Conservation (phyloP, 1,284 basidiomycete genomes). For the Ustilago crameri region DNA sequence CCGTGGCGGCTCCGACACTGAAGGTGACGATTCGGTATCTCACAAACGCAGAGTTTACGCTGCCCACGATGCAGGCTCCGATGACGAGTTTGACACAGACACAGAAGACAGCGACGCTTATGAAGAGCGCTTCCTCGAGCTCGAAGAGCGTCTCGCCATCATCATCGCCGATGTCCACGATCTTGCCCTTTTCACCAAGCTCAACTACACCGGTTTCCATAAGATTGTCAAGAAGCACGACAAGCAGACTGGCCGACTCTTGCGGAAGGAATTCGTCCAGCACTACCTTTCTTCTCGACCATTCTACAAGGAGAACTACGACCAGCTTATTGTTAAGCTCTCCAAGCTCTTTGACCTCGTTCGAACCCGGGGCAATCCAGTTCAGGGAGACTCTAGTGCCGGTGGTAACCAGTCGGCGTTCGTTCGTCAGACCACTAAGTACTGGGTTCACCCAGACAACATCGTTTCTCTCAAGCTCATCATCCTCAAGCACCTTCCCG, state of each 20-base stretch:
- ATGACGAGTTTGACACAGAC: constrained; percentile 73
- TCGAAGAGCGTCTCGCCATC: constrained; percentile 94
- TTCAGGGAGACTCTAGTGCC: constrained; percentile 90
- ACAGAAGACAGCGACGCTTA: constrained; percentile 78
- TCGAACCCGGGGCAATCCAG: constrained; percentile 91
- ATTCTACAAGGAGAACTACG: constrained; percentile 83
- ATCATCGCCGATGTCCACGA: constrained; percentile 99
- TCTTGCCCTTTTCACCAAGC: constrained; percentile 88
- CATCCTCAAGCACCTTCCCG: constrained; percentile 83
- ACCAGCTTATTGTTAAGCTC: constrained; percentile 93
- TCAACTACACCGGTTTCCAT: constrained; percentile 94
- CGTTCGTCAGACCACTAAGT: constrained; percentile 96
- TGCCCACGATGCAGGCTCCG: constrained; percentile 71
- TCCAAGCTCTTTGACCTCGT: constrained; percentile 96
- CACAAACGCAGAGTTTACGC: constrained; percentile 53
- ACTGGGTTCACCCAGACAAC: constrained; percentile 85
- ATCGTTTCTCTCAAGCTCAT: constrained; percentile 95
- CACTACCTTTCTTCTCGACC: constrained; percentile 93
- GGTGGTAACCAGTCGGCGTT: constrained; percentile 96
- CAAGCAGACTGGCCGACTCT: constrained; percentile 74
- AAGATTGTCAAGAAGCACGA: constrained; percentile 98
- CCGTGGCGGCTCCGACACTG: constrained; percentile 39
- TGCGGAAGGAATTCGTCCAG: constrained; percentile 77
- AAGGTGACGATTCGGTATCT: constrained; percentile 17
- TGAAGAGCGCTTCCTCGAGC: constrained; percentile 86